Conservation (phyloP, 2,329 filamentous ascomycete species). For the Beauveria medogensis region DNA sequence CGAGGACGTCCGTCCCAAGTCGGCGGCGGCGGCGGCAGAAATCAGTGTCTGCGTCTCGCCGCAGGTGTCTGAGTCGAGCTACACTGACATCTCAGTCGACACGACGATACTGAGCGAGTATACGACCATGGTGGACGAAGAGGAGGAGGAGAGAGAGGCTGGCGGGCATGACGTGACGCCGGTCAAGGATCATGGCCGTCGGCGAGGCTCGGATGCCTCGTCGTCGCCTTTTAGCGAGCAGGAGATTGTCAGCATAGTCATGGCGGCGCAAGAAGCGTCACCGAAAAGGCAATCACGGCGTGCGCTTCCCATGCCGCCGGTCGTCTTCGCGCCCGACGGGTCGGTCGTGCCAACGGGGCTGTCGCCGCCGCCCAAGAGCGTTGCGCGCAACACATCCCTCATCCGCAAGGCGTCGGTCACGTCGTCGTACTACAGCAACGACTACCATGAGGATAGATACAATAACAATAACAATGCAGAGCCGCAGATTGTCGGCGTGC, state of each 20-base stretch:
- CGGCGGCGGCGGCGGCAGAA: not conserved
- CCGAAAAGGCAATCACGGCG: slow-evolving; percentile 11
- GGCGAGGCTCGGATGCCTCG: slow-evolving; percentile 14
- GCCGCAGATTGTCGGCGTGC: not conserved
- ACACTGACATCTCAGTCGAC: slow-evolving; percentile 17
- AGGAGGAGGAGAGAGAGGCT: not conserved
- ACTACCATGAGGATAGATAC: not conserved
- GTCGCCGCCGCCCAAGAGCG: slow-evolving; percentile 19
- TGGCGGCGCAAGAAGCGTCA: slow-evolving; percentile 15
- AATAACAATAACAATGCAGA: not conserved
- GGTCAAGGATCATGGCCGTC: not conserved
- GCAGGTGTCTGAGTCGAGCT: slow-evolving; percentile 18
- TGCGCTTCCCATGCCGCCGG: slow-evolving; percentile 23
- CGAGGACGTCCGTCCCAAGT: slow-evolving; percentile 15
- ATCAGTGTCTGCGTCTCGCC: not conserved
- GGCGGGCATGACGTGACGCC: slow-evolving; percentile 12
- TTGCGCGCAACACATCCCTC: slow-evolving; percentile 2
- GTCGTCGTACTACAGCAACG: slow-evolving; percentile 20
- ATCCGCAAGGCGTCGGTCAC: slow-evolving; percentile 1
- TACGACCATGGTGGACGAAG: not conserved
- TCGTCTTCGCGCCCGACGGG: slow-evolving; percentile 19
- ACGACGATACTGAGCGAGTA: not conserved
- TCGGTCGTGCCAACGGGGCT: slow-evolving; percentile 20
- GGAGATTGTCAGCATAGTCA: slow-evolving; percentile 25
- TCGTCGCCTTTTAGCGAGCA: slow-evolving; percentile 27